Evolutionary conservation across 176 grass and related monocot species (phyloP), one percentile per base, ranked within the genome.

Genomic region (Triticum turgidum): DNA sequence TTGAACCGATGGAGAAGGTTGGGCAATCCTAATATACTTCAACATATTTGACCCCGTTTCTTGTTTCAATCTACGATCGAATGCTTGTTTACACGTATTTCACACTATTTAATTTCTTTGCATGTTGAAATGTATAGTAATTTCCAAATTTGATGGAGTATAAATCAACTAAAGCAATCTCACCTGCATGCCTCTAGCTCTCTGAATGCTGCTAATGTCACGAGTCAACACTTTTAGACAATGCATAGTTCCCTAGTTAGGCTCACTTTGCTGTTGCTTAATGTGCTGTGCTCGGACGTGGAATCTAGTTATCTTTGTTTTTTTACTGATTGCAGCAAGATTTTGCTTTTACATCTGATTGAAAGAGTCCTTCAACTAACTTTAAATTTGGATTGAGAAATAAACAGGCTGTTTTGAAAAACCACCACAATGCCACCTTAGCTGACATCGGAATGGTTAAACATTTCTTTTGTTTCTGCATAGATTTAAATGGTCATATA

Each of bases 41-140:
- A 8, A 58, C 6, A 58, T 58, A 58, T 20, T 58, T 58, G 54
- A 58, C 54, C 5, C 18, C 6, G 6, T 58, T 58, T 58, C 54
- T 58, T 84, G 41, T 15, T 27, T 49, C 24, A 27, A 18, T 17
- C 42, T 56, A 61, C 0, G 20, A 84, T 73, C 13, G 1, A 24
- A 85, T 76, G 13, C 82, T 59, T 67, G 69, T 69, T 3, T 84
- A 30, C 18, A 63, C 76, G 17, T 56, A 59, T 76, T 81, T 89
- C 25, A 21, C 21, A 58, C 61, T 56, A 71, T 11, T 11, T 59
- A 74, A 44, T 79, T 83, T 73, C 54, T 71, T 73, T 79, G 13
- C 35, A 45, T 80, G 22, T 37, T 65, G 56, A 73, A 34, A 3
- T 44, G 6, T 30, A 18, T 68, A n/a, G 41, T 58, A 80, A 21